Percentiles rank a stretch among this genome's conserved stretches.
phyloP scores from a whole-genome alignment of 1,284 basidiomycete genomes.

The Papiliotrema nemorosa region DNA sequence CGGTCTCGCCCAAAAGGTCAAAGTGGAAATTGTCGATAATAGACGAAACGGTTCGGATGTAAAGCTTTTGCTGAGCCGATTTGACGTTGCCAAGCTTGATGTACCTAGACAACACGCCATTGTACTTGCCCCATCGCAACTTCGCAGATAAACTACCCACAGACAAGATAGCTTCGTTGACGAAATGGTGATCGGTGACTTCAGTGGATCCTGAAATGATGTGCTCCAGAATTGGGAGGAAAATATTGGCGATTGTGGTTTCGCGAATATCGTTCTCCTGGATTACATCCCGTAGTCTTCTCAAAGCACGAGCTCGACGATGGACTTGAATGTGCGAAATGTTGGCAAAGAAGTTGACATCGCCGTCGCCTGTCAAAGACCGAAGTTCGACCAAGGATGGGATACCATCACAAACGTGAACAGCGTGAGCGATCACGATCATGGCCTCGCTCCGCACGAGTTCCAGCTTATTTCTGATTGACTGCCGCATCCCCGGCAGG shows the following conservation, averaged over 20 bases:
- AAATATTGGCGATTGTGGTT: slow-evolving; percentile 72
- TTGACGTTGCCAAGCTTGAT: slow-evolving; percentile 67
- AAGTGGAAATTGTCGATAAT: slow-evolving; percentile 93
- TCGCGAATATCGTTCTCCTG: slow-evolving; percentile 68
- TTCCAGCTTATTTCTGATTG: slow-evolving; percentile 76
- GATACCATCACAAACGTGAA: slow-evolving; percentile 64
- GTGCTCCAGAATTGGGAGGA: slow-evolving; percentile 81
- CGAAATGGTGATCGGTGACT: slow-evolving; percentile 78
- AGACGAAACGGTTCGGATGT: slow-evolving; percentile 79
- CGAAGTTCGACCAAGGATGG: slow-evolving; percentile 70
- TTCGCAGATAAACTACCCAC: slow-evolving; percentile 71
- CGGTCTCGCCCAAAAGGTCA: slow-evolving; percentile 52
- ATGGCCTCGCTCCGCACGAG: slow-evolving; percentile 85
- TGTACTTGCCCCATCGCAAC: slow-evolving; percentile 82
- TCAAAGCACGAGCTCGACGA: slow-evolving; percentile 81
- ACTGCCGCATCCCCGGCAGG: slow-evolving; percentile 77
- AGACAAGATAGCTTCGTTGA: slow-evolving; percentile 81
- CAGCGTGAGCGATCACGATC: slow-evolving; percentile 71
- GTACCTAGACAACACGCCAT: slow-evolving; percentile 75
- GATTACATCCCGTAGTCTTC: slow-evolving; percentile 76
- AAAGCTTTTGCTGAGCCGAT: slow-evolving; percentile 75
- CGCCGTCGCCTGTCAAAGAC: slow-evolving; percentile 79
- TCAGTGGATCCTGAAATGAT: slow-evolving; percentile 68
- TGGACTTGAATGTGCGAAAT: slow-evolving; percentile 92
- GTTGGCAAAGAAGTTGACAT: slow-evolving; percentile 97